Conservation (phyloP, 2,329 filamentous ascomycete species). For the Neodidymelliopsis sp. region DNA sequence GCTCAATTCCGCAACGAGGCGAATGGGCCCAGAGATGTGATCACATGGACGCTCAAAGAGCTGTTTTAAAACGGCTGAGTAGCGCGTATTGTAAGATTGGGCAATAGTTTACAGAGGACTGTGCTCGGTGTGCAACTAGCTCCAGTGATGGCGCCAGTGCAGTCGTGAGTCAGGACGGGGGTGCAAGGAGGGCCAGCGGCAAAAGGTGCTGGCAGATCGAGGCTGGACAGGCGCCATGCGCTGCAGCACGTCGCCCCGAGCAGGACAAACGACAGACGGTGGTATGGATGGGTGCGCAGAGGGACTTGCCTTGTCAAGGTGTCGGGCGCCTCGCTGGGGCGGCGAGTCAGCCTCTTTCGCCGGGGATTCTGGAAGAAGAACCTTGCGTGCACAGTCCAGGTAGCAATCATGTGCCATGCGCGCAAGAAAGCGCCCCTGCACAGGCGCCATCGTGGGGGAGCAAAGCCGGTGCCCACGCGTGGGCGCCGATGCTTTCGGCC, state of each 20-base stretch:
- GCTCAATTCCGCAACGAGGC: neutral
- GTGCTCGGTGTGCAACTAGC: slow-evolving; percentile 8
- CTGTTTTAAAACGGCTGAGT: slow-evolving; percentile 34
- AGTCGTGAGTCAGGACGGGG: slow-evolving; percentile 9
- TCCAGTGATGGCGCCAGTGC: neutral
- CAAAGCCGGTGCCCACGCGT: slow-evolving; percentile 24
- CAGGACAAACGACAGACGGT: no score
- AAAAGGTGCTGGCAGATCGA: neutral
- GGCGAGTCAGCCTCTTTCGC: slow-evolving; percentile 41
- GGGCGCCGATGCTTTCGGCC: slow-evolving; percentile 30
- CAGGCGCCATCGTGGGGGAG: slow-evolving; percentile 22
- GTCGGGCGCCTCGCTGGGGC: slow-evolving; percentile 11
- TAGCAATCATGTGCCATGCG: slow-evolving; percentile 40
- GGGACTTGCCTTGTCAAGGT: slow-evolving; percentile 8
- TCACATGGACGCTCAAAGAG: slow-evolving; percentile 25
- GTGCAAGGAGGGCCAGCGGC: slow-evolving; percentile 19
- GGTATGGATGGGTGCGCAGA: neutral
- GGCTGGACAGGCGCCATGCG: slow-evolving; percentile 1
- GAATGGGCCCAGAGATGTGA: neutral
- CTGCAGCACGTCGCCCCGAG: neutral
- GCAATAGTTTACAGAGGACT: slow-evolving; percentile 16
- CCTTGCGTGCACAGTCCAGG: slow-evolving; percentile 32
- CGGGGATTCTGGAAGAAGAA: slow-evolving; percentile 45
- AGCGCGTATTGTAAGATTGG: slow-evolving; percentile 32
- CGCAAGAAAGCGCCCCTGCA: slow-evolving; percentile 16